phyloP scores from a whole-genome alignment of 495 filamentous ascomycete genomes.

The Polyplosphaeria fusca region DNA sequence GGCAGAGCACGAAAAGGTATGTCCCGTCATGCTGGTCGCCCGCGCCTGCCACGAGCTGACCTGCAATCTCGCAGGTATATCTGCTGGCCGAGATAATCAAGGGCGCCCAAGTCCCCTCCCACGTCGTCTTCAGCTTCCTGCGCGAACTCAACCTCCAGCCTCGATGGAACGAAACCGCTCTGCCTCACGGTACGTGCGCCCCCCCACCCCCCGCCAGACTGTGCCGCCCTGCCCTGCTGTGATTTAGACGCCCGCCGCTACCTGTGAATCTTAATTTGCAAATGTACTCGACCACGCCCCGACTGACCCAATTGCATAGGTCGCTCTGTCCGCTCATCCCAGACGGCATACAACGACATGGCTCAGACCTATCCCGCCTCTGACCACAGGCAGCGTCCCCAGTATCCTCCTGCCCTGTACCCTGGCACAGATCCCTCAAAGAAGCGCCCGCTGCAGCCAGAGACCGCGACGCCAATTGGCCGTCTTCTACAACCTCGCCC shows the following conservation, averaged over 20 bases:
- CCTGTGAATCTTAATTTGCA: neutral
- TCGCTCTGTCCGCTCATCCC: constrained; percentile 46
- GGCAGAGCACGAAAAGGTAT: constrained; percentile 60
- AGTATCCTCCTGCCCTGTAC: constrained; percentile 25
- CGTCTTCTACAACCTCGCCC: constrained; percentile 40
- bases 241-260: constrained; percentile 5
- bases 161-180: constrained; percentile 56
- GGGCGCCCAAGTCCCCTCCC: constrained; percentile 51
- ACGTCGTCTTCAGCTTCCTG: constrained; percentile 51
- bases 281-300: constrained; percentile 6
- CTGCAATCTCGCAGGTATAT: constrained; percentile 39
- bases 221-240: constrained; percentile 1
- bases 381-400: constrained; percentile 16
- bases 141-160: constrained; percentile 50
- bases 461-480: constrained; percentile 24
- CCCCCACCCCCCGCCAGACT: constrained; percentile 5
- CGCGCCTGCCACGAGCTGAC: constrained; percentile 19
- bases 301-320: constrained; percentile 31
- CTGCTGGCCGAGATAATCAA: constrained; percentile 63
- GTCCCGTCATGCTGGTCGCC: constrained; percentile 18
- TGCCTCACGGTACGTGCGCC: constrained; percentile 50
- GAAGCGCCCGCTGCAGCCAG: constrained; percentile 32
- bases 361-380: constrained; percentile 12
- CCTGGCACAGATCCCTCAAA: constrained; percentile 29
- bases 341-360: constrained; percentile 38